These are phyloP conservation scores for Melampsora americana DNA, from an alignment of 1,284 basidiomycete species.

Conservation along the genomic window DNA sequence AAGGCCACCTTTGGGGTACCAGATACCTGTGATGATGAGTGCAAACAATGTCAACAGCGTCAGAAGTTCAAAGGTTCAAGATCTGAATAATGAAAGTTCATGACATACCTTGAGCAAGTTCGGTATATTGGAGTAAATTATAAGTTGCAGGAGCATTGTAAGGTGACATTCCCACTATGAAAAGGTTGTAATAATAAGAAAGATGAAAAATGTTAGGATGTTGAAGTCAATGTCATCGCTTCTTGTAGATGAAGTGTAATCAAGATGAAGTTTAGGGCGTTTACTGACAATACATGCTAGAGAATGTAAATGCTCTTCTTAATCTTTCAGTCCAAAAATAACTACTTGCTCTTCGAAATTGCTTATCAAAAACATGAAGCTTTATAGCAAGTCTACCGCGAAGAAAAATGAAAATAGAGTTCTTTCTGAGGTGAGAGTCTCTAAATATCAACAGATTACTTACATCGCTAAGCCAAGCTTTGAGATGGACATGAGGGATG, in stretches of 20 bases:
- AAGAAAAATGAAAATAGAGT: background rate
- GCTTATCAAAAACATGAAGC: conserved; percentile 41
- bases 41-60: background rate
- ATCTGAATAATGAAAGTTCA: background rate
- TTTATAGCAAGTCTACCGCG: conserved; percentile 30
- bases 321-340: conserved; percentile 59
- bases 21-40: conserved; percentile 55
- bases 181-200: too few species aligned
- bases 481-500: conserved; percentile 24
- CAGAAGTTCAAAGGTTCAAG: background rate
- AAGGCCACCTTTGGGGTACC: conserved; percentile 61
- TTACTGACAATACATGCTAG: conserved; percentile 54
- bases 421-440: background rate
- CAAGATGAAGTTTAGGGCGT: background rate
- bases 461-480: conserved; percentile 27
- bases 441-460: background rate
- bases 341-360: conserved; percentile 35
- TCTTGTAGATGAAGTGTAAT: too few species aligned
- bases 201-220: conserved; percentile 6
- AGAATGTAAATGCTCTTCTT: conserved; percentile 58
- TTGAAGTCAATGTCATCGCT: too few species aligned
- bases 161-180: conserved; percentile 58
- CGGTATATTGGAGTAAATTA: conserved; percentile 60
- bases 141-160: conserved; percentile 61
- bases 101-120: conserved; percentile 54